Percentiles rank a stretch among this genome's conserved stretches.
These are phyloP conservation scores for Ehretia macrophylla DNA, from an alignment of 257 asterid genomes.

Conservation along the genomic window DNA sequence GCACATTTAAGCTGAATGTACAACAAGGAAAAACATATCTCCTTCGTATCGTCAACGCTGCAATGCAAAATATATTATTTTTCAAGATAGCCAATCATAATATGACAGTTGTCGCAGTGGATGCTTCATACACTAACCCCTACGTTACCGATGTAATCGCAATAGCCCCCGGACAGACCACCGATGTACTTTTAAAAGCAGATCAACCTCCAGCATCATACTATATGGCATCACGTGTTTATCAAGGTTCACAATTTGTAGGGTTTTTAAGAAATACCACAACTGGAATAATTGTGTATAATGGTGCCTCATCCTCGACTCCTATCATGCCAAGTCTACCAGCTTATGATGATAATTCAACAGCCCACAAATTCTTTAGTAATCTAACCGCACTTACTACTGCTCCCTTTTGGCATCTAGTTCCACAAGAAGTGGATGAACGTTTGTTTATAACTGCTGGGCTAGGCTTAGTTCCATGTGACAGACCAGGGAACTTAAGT, in stretches of 20 bases:
- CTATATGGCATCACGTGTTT: conserved; percentile 53
- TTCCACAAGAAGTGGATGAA: too few relatives aligned
- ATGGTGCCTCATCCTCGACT: conserved; percentile 10
- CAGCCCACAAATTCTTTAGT: too few relatives aligned
- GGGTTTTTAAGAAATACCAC: conserved; percentile 33
- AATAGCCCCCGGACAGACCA: conserved; percentile 52
- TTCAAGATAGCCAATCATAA: conserved; percentile 52
- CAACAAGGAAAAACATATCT: conserved; percentile 48
- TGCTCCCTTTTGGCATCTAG: too few relatives aligned
- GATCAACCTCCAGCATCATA: conserved; percentile 32
- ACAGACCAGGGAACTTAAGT: conserved; percentile 17
- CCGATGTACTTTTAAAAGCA: conserved; percentile 46
- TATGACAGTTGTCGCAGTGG: conserved; percentile 42
- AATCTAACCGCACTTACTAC: too few relatives aligned
- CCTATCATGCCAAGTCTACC: conserved; percentile 54
- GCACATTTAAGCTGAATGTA: conserved; percentile 30
- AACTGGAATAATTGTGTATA: conserved; percentile 37
- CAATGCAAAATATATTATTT: conserved; percentile 43
- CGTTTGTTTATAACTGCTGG: conserved; percentile 50
- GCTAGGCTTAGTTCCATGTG: conserved; percentile 36
- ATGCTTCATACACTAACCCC: conserved; percentile 49
- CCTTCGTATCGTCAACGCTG: conserved; percentile 58
- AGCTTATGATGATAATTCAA: conserved; percentile 15
- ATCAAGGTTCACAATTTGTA: conserved; percentile 19
- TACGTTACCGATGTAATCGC: conserved; percentile 48